Evolutionary conservation across 2,329 filamentous ascomycete genomes (phyloP).

Genomic region (Sporothrix luriei): DNA sequence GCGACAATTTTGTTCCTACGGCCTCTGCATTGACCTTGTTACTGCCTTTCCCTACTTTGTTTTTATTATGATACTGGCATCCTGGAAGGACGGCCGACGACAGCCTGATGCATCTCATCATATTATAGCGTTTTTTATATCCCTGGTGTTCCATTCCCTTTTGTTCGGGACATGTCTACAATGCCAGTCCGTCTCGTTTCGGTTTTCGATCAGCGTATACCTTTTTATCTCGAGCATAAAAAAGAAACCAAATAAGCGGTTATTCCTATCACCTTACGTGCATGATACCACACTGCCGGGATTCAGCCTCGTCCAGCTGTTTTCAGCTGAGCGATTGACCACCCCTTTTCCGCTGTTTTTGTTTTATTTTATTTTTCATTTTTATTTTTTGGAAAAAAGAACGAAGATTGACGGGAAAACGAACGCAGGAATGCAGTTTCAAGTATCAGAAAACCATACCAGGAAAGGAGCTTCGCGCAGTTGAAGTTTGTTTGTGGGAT

Average conservation of each 20-base stretch:
- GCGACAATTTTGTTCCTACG: neutral
- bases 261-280: neutral
- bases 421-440: neutral
- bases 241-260: neutral
- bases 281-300: neutral
- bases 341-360: constrained; percentile 20
- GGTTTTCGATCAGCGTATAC: neutral
- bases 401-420: neutral
- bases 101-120: neutral
- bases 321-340: neutral
- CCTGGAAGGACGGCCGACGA: constrained; percentile 15
- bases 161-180: neutral
- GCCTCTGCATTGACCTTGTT: constrained; percentile 10
- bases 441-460: neutral
- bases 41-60: neutral
- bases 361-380: neutral
- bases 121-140: constrained; percentile 7
- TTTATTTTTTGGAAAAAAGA: too few relatives aligned
- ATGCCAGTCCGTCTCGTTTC: constrained; percentile 1
- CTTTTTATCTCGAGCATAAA: constrained; percentile 1
- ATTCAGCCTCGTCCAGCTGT: constrained; percentile 11
- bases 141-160: neutral
- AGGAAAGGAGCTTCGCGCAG: neutral
- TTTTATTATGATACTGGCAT: constrained; percentile 2
- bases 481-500: neutral